These are phyloP conservation scores for Sphaerulina musiva DNA, from an alignment of 2,329 filamentous ascomycete genomes.

Conservation along the genomic window DNA sequence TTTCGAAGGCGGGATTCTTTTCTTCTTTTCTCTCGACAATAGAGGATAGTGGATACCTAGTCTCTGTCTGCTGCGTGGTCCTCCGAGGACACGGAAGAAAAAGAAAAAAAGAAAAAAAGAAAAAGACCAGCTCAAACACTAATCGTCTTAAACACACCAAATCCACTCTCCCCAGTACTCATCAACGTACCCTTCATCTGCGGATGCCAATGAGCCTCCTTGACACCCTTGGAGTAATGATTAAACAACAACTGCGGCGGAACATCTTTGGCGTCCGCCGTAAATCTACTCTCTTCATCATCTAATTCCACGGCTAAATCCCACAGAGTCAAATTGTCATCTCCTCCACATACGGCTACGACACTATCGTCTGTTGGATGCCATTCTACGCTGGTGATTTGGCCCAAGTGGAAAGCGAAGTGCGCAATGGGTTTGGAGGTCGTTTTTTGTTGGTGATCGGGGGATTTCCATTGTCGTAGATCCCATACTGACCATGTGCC, in stretches of 20 bases:
- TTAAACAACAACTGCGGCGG: conserved; percentile 93
- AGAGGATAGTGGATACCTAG: too few relatives aligned
- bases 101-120: too few relatives aligned
- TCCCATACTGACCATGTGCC: conserved; percentile 96
- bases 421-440: conserved; percentile 77
- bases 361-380: conserved; percentile 96
- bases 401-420: conserved; percentile 93
- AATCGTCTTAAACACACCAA: conserved; percentile 49
- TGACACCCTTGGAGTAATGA: conserved; percentile 90
- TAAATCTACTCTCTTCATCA: conserved; percentile 91
- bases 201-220: conserved; percentile 95
- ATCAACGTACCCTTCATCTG: conserved; percentile 88
- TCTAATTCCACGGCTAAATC: conserved; percentile 94
- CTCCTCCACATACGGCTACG: conserved; percentile 81
- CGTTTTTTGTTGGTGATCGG: conserved; percentile 45
- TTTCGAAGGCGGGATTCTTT: too few relatives aligned
- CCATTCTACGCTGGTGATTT: conserved; percentile 94
- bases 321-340: conserved; percentile 93
- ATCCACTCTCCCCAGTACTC: conserved; percentile 80
- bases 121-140: conserved; percentile 28
- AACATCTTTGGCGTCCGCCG: conserved; percentile 78
- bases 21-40: too few relatives aligned
- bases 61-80: too few relatives aligned
- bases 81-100: too few relatives aligned
- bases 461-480: conserved; percentile 79